phyloP scores from a whole-genome alignment of 306 rosid species.

The Pachyrhizus erosus region DNA sequence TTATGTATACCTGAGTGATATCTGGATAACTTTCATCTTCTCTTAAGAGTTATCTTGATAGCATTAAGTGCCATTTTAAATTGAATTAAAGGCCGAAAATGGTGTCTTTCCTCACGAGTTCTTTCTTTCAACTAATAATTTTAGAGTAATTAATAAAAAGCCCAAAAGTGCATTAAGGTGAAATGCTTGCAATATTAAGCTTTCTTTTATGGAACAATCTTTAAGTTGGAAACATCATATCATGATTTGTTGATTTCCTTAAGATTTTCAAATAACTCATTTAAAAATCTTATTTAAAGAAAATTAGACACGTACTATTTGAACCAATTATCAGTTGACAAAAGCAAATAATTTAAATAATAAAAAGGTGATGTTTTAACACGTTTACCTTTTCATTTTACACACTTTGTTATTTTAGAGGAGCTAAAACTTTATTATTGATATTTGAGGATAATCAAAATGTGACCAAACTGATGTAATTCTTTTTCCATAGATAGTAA shows the following conservation, averaged over 20 bases:
- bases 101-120: neutral
- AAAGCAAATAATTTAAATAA: too few species aligned
- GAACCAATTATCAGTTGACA: neutral
- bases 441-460: neutral
- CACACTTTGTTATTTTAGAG: neutral
- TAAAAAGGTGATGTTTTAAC: neutral
- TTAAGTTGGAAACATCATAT: neutral
- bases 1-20: neutral
- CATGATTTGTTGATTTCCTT: neutral
- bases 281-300: neutral
- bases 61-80: neutral
- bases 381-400: neutral
- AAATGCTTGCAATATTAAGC: neutral
- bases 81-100: neutral
- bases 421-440: neutral
- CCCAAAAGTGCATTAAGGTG: neutral
- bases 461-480: neutral
- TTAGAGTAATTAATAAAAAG: neutral
- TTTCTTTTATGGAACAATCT: neutral
- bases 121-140: neutral
- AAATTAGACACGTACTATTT: neutral
- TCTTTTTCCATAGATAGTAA: neutral
- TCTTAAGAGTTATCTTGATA: neutral
- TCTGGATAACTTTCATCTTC: neutral
- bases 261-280: neutral